Evolutionary conservation across 495 filamentous ascomycete genomes (phyloP).

Genomic region (Penicillium bialowiezense): DNA sequence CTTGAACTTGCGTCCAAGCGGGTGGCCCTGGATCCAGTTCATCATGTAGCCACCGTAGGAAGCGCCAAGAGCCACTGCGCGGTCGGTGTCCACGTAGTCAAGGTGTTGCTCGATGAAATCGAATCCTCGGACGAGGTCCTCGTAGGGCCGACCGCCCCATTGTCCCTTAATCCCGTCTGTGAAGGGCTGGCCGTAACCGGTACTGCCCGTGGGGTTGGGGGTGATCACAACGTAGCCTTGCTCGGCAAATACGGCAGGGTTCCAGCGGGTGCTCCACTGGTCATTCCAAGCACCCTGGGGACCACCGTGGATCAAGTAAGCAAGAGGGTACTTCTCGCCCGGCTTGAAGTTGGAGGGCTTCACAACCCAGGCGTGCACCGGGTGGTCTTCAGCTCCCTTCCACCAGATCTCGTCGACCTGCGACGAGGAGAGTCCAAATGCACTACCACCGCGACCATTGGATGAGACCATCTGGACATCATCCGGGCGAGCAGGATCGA

Average conservation of each 20-base stretch:
- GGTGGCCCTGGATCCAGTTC: constrained; percentile 58
- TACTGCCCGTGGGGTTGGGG: constrained; percentile 88
- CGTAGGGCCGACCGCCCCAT: constrained; percentile 80
- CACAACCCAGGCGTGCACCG: constrained; percentile 76
- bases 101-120: constrained; percentile 72
- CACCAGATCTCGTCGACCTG: constrained; percentile 75
- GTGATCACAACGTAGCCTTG: constrained; percentile 84
- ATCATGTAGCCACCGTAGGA: constrained; percentile 90
- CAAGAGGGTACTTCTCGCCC: constrained; percentile 73
- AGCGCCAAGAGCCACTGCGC: constrained; percentile 80
- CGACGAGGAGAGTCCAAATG: constrained; percentile 62
- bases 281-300: constrained; percentile 85
- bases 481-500: constrained; percentile 47
- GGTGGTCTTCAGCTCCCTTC: constrained; percentile 54
- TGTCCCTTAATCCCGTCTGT: constrained; percentile 70
- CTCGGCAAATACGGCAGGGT: constrained; percentile 86
- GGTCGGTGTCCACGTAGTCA: constrained; percentile 68
- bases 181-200: constrained; percentile 78
- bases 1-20: constrained; percentile 70
- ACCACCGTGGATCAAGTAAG: constrained; percentile 84
- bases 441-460: constrained; percentile 60
- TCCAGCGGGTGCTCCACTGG: constrained; percentile 86
- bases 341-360: constrained; percentile 77
- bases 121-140: constrained; percentile 76
- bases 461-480: constrained; percentile 57